Conservation (phyloP, 108 stramenopile genomes). For the Conticribra guillardii region DNA sequence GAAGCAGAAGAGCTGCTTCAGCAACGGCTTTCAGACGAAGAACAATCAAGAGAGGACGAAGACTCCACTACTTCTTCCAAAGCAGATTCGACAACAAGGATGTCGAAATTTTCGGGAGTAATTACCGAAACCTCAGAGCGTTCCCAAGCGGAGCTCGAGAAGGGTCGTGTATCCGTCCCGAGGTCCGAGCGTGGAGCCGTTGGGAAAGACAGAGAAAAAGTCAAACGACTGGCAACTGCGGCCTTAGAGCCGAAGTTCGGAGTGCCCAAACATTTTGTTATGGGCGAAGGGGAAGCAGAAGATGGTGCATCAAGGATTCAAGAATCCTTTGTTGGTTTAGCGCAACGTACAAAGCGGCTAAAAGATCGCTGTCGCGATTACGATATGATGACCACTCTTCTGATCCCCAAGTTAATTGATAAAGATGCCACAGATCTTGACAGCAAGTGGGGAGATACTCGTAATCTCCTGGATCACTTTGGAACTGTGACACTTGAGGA, state of each 20-base stretch:
- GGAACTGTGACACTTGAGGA: not conserved
- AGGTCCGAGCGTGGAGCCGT: not conserved
- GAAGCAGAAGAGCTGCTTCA: too few relatives aligned
- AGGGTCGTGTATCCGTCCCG: not conserved
- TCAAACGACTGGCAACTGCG: not conserved
- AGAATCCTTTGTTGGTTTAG: not conserved
- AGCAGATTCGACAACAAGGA: too few relatives aligned
- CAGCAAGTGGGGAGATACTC: not conserved
- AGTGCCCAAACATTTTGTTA: not conserved
- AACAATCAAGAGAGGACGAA: too few relatives aligned
- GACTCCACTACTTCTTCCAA: too few relatives aligned
- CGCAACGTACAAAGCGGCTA: not conserved
- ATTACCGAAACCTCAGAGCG: too few relatives aligned
- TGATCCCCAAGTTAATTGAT: not conserved
- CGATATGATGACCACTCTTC: not conserved
- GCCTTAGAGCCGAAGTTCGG: not conserved
- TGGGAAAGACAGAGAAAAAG: not conserved
- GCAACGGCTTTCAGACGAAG: too few relatives aligned
- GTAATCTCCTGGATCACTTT: not conserved
- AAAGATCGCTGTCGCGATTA: not conserved
- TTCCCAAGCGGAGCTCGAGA: too few relatives aligned
- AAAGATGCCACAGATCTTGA: not conserved
- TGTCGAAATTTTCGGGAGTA: too few relatives aligned
- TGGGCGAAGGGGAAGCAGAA: not conserved
- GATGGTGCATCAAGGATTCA: not conserved